These are phyloP conservation scores for Achlya hypogyna DNA, from an alignment of 352 stramenopile species.

Conservation along the genomic window DNA sequence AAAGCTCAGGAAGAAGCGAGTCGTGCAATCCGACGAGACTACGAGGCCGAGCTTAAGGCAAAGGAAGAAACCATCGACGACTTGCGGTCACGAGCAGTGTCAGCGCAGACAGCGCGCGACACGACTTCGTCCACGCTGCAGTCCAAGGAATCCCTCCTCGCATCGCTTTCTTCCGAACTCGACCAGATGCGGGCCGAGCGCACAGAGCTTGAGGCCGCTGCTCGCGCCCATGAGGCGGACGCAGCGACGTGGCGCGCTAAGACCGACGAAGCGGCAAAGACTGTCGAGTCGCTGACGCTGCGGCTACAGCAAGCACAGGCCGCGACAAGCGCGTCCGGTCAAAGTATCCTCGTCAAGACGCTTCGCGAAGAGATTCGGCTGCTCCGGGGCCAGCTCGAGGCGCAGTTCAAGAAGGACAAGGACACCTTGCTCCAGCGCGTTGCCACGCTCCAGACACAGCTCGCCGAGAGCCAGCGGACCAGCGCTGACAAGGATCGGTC, in stretches of 20 bases:
- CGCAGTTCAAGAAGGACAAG: conserved; percentile 7
- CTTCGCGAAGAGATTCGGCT: conserved; percentile 10
- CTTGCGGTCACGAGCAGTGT: background rate
- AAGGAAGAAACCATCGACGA: background rate
- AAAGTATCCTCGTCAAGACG: conserved; percentile 4
- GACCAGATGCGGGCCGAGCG: background rate
- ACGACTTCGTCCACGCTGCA: background rate
- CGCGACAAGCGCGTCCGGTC: background rate
- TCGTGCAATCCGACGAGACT: background rate
- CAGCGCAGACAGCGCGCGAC: background rate
- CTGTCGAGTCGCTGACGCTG: background rate
- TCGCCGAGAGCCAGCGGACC: background rate
- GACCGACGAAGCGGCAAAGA: background rate
- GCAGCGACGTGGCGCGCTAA: background rate
- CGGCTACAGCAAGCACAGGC: background rate
- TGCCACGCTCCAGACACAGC: background rate
- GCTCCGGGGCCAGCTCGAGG: background rate
- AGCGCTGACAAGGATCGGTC: background rate
- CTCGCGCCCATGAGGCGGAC: background rate
- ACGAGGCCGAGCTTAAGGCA: background rate
- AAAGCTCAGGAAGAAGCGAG: conserved; percentile 2
- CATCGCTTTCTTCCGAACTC: background rate
- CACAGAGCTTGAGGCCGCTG: background rate
- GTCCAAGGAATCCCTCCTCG: background rate
- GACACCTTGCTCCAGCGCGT: background rate